These are phyloP conservation scores for Penicillium crustosum DNA, from an alignment of 2,329 filamentous ascomycete genomes.

Conservation along the genomic window DNA sequence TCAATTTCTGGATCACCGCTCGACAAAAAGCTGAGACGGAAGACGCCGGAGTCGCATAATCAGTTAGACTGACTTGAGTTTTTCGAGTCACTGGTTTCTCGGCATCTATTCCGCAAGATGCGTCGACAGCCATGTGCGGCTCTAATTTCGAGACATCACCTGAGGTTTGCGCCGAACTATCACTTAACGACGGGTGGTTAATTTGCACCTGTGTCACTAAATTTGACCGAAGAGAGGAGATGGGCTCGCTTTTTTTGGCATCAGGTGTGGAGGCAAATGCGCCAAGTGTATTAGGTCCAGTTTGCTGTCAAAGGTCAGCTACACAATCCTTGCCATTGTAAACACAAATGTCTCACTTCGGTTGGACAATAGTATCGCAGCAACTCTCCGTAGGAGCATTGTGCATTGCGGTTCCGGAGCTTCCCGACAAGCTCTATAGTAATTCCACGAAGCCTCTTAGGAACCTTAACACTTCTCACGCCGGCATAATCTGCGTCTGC, in stretches of 20 bases:
- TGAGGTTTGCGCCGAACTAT: not conserved
- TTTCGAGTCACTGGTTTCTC: slow-evolving; percentile 4
- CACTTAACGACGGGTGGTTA: slow-evolving; percentile 13
- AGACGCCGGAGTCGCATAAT: slow-evolving; percentile 65
- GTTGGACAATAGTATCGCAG: slow-evolving; percentile 77
- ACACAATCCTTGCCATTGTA: not conserved
- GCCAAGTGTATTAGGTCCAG: slow-evolving; percentile 27
- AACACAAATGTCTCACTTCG: slow-evolving; percentile 38
- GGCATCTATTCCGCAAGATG: slow-evolving; percentile 5
- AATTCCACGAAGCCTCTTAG: slow-evolving; percentile 61
- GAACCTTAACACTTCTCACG: slow-evolving; percentile 25
- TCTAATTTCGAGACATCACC: not conserved
- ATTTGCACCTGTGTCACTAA: slow-evolving; percentile 29
- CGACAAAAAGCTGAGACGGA: slow-evolving; percentile 85
- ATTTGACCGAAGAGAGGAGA: slow-evolving; percentile 18
- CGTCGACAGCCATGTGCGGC: not conserved
- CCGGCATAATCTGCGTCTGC: slow-evolving; percentile 6
- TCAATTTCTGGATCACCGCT: slow-evolving; percentile 67
- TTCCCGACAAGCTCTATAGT: slow-evolving; percentile 61
- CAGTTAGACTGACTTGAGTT: slow-evolving; percentile 53
- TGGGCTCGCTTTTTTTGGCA: slow-evolving; percentile 1
- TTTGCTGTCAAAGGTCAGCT: slow-evolving; percentile 22
- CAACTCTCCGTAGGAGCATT: slow-evolving; percentile 77
- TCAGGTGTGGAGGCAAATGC: not conserved
- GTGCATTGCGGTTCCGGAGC: slow-evolving; percentile 68